These are phyloP conservation scores for Inga oerstediana DNA, from an alignment of 306 rosid species.

Conservation along the genomic window DNA sequence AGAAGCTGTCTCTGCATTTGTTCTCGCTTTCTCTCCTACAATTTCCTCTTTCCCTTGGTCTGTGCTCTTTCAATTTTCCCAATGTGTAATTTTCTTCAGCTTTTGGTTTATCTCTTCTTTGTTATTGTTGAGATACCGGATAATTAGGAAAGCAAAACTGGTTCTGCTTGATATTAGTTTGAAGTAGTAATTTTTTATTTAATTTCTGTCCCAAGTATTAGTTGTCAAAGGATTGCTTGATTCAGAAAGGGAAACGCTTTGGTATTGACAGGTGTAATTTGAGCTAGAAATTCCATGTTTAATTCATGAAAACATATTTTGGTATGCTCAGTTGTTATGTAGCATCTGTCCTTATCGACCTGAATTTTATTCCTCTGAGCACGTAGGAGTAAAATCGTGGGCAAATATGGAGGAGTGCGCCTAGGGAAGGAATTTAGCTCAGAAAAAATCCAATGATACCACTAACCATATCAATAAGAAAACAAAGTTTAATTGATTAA, in stretches of 20 bases:
- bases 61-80: background rate
- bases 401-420: background rate
- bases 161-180: background rate
- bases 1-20: background rate
- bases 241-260: background rate
- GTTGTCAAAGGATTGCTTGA: background rate
- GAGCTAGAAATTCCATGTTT: background rate
- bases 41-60: background rate
- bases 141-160: background rate
- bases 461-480: background rate
- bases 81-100: background rate
- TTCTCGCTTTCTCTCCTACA: background rate
- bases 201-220: background rate
- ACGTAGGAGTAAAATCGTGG: background rate
- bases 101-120: background rate
- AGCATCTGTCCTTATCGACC: background rate
- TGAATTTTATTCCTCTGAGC: background rate
- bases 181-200: background rate
- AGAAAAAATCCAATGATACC: background rate
- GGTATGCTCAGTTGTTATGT: background rate
- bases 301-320: background rate
- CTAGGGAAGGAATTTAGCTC: background rate
- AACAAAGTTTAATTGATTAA: background rate
- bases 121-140: background rate
- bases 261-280: background rate